Base-by-base conservation (phyloP, 257 asterid species). In the Jasminum sambac region DNA sequence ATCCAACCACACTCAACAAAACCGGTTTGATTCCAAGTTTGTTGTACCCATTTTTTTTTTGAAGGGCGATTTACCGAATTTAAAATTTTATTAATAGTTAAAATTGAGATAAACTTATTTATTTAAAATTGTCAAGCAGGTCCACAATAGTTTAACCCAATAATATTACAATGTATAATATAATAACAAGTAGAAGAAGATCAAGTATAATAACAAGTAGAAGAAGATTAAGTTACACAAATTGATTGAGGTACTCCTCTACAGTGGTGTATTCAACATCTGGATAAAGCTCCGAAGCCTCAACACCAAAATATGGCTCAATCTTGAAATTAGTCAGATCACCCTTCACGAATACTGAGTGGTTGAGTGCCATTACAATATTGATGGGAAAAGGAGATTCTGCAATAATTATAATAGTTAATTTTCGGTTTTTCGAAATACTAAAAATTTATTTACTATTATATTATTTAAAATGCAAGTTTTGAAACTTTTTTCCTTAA, bases 271-370 rank as follows among this genome's bases (percentile, higher is more conserved):
- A 86, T 41, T 87, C 80, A 55, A 90, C 88, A 72, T 90, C 92
- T 4, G 95, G 92, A 77, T 90, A 90, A 26, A 87, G 85, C 72
- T 84, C 76, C 0, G 96, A 78, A 63, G 96, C 92, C 84, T 90
- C 96, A 1, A 76, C 78, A 0, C 92, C 96, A 14, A 83, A 74
- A 2, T 86, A 76, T 10, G 92, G 88, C 58, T 89, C 87, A 13
- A 87, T 89, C 63, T 66, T 82, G 25, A 90, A 84, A 19, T 81
- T 80, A 13, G 92, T 83, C 0, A 82, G 87, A 48, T 83, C 95
- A 0, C 96, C 95, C 8, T 84, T 86, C 46, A 90, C 74, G 9
- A 87, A 79, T 11, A 77, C 62, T 12, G 89, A 61, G 75, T 90
- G 90, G 76, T 65, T 77, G 74, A 90, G 74, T 0, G 90, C 63